Evolutionary conservation across 768 basidiomycete species (phyloP).

Genomic region (Jaapia argillacea): DNA sequence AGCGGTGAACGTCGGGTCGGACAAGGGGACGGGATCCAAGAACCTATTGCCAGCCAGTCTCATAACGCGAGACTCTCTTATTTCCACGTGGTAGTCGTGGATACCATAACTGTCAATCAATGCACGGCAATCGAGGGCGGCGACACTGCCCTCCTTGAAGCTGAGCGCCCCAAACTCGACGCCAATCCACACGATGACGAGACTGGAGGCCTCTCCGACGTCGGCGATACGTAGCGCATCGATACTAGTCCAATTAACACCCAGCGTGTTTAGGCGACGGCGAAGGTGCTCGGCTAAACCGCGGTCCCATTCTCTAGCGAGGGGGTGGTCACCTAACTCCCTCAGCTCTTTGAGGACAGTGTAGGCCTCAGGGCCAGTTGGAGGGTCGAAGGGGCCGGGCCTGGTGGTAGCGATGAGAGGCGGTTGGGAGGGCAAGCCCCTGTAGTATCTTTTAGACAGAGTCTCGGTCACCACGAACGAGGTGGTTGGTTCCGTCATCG

Average conservation of each 20-base stretch:
- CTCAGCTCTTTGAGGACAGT: conserved; percentile 13
- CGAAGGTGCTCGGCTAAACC: conserved; percentile 6
- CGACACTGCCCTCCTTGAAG: conserved; percentile 14
- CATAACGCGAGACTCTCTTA: conserved; percentile 19
- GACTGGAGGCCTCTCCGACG: conserved; percentile 7
- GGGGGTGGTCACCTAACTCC: conserved; percentile 14
- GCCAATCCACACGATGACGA: conserved; percentile 23
- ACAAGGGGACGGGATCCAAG: no score
- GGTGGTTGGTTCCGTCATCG: no score
- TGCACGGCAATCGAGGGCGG: conserved; percentile 16
- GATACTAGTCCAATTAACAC: conserved; percentile 12
- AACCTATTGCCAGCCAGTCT: no score
- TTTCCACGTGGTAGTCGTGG: conserved; percentile 21
- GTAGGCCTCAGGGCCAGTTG: conserved; percentile 19
- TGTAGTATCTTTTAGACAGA: no score
- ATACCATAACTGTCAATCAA: conserved; percentile 17
- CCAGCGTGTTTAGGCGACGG: conserved; percentile 7
- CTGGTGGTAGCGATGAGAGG: no score
- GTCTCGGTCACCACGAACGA: no score
- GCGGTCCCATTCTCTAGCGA: conserved; percentile 10
- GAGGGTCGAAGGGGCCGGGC: no score
- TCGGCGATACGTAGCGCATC: conserved; percentile 12
- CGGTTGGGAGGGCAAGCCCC: no score
- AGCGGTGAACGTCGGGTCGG: no score
- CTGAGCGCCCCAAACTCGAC: conserved; percentile 20